Percentiles rank a stretch among this genome's conserved stretches.
Evolutionary conservation across 331 rosid genomes (phyloP).

Genomic region (Rhamnella rubrinervis): DNA sequence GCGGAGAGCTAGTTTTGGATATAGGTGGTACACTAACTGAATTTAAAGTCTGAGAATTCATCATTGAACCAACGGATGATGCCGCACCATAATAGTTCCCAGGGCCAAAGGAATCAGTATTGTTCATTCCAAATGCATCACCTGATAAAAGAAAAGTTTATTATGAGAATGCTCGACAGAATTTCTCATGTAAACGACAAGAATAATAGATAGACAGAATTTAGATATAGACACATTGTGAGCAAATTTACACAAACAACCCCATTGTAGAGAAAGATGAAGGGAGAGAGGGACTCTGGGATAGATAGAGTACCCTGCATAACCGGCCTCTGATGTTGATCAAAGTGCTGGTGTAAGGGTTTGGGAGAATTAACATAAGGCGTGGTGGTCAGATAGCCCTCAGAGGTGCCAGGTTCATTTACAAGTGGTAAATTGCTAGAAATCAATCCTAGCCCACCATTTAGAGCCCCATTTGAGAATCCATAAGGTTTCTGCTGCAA

Average conservation of each 20-base stretch:
- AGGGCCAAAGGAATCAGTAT: constrained; percentile 61
- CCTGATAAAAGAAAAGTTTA: constrained; percentile 51
- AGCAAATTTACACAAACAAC: not conserved
- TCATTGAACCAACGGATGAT: constrained; percentile 67
- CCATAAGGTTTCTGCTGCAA: constrained; percentile 73
- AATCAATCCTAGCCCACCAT: constrained; percentile 66
- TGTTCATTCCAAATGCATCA: constrained; percentile 71
- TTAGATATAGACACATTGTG: not conserved
- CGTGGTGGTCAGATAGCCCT: constrained; percentile 50
- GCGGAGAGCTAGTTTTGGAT: constrained; percentile 56
- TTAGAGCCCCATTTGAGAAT: constrained; percentile 69
- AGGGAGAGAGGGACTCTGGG: constrained; percentile 6
- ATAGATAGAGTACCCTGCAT: constrained; percentile 55
- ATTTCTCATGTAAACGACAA: constrained; percentile 1
- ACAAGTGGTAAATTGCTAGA: constrained; percentile 58
- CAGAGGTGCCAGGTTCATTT: constrained; percentile 66
- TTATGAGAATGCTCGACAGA: constrained; percentile 23
- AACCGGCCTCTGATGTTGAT: constrained; percentile 44
- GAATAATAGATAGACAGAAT: not conserved
- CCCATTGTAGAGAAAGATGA: not conserved
- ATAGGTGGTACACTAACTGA: constrained; percentile 58
- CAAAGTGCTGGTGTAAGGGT: constrained; percentile 46
- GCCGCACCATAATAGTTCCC: constrained; percentile 64
- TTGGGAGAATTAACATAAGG: constrained; percentile 57
- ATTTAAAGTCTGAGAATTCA: constrained; percentile 61